Conservation (phyloP, 768 basidiomycete species). For the Daedaleopsis nitida region DNA sequence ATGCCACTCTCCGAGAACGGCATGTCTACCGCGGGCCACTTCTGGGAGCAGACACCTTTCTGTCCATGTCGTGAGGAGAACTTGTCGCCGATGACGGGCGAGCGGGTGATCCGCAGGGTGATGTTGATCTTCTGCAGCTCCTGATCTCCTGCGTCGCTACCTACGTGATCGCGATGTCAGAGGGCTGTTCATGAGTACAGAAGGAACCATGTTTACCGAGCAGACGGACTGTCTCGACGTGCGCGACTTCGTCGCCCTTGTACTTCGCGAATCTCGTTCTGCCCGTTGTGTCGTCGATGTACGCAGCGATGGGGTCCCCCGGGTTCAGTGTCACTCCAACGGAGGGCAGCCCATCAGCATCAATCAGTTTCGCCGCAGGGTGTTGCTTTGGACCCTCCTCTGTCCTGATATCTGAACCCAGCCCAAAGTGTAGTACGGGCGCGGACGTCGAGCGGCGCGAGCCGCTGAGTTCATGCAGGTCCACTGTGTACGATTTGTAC, state of each 20-base stretch:
- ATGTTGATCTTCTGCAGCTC: constrained; percentile 93
- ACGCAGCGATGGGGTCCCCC: constrained; percentile 84
- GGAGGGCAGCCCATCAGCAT: constrained; percentile 82
- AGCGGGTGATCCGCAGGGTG: constrained; percentile 89
- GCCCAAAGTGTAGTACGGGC: constrained; percentile 87
- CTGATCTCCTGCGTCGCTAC: constrained; percentile 82
- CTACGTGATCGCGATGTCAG: constrained; percentile 39
- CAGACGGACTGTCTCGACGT: constrained; percentile 88
- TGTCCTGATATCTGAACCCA: constrained; percentile 72
- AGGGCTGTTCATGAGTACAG: background rate
- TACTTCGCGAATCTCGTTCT: constrained; percentile 89
- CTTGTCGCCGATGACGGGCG: constrained; percentile 98
- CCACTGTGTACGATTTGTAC: constrained; percentile 92
- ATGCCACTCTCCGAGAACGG: constrained; percentile 98
- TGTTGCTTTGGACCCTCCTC: constrained; percentile 51
- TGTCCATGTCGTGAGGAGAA: constrained; percentile 99
- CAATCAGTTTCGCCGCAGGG: constrained; percentile 55
- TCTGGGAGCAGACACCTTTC: constrained; percentile 99
- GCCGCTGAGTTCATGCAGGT: constrained; percentile 80
- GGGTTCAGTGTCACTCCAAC: constrained; percentile 68
- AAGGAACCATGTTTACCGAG: constrained; percentile 56
- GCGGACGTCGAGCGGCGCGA: constrained; percentile 54
- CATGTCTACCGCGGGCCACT: constrained; percentile 98
- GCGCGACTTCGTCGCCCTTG: constrained; percentile 92
- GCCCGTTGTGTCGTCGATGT: constrained; percentile 82